Evolutionary conservation across 192 early-diverging fungal species (phyloP).

Genomic region (Spinellus fusiger): DNA sequence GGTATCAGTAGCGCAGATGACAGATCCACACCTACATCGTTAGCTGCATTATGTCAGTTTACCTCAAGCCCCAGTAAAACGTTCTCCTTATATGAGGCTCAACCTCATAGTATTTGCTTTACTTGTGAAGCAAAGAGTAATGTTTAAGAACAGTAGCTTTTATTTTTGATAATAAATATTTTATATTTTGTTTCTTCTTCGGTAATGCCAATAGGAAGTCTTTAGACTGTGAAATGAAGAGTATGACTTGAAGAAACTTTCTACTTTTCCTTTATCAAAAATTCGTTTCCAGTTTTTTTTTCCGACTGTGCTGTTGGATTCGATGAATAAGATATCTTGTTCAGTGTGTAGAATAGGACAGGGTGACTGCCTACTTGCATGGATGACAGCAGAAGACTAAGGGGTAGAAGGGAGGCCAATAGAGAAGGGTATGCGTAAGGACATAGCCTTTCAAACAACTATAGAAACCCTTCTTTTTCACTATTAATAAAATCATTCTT

Average conservation of each 20-base stretch:
- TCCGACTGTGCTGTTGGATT: neutral
- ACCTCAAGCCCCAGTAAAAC: slow-evolving; percentile 2
- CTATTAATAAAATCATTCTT: too few relatives aligned
- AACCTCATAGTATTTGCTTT: slow-evolving; percentile 4
- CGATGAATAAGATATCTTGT: slow-evolving; percentile 5
- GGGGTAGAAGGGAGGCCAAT: too few relatives aligned
- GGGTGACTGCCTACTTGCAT: too few relatives aligned
- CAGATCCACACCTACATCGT: slow-evolving; percentile 1
- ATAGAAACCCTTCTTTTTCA: too few relatives aligned
- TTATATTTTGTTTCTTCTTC: slow-evolving; percentile 3
- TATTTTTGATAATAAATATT: neutral
- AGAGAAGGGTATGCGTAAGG: too few relatives aligned
- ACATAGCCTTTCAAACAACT: too few relatives aligned
- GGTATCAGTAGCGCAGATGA: neutral
- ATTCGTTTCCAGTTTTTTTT: slow-evolving; percentile 10
- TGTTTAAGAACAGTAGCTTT: neutral
- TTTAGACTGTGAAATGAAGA: slow-evolving; percentile 2
- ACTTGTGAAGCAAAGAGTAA: slow-evolving; percentile 6
- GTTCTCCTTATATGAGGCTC: slow-evolving; percentile 6
- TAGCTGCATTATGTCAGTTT: slow-evolving; percentile 13
- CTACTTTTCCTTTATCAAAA: slow-evolving; percentile 9
- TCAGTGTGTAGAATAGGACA: too few relatives aligned
- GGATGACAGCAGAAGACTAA: too few relatives aligned
- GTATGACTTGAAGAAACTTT: slow-evolving; percentile 2
- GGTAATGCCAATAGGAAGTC: slow-evolving; percentile 6